phyloP scores from a whole-genome alignment of 2,329 filamentous ascomycete species.

The Alternaria gansuensis region DNA sequence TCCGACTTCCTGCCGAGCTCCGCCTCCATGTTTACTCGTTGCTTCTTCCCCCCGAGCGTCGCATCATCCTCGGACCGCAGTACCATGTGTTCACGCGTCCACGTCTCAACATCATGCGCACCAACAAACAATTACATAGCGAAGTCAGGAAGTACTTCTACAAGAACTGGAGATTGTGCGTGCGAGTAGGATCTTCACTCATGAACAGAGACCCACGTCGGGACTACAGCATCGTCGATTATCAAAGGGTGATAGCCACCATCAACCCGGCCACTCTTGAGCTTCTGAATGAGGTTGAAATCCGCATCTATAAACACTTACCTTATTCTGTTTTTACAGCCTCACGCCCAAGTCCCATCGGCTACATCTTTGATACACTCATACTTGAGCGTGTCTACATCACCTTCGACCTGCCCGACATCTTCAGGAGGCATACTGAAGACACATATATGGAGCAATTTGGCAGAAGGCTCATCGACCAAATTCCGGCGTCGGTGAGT shows the following conservation, averaged over 20 bases:
- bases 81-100: slow-evolving; percentile 8
- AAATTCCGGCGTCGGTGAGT: slow-evolving; percentile 13
- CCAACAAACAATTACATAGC: slow-evolving; percentile 26
- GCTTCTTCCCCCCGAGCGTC: slow-evolving; percentile 27
- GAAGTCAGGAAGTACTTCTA: slow-evolving; percentile 33
- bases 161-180: slow-evolving; percentile 24
- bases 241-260: not conserved
- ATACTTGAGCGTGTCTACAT: not conserved
- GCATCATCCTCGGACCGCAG: slow-evolving; percentile 14
- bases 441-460: slow-evolving; percentile 3
- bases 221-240: not conserved
- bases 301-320: not conserved
- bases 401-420: not conserved
- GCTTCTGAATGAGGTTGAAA: slow-evolving; percentile 4
- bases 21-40: slow-evolving; percentile 33
- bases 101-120: slow-evolving; percentile 31
- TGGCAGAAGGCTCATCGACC: not conserved
- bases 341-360: not conserved
- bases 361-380: not conserved
- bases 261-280: not conserved
- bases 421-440: not conserved
- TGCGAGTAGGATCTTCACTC: slow-evolving; percentile 11
- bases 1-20: slow-evolving; percentile 37
- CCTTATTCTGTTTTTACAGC: not conserved
- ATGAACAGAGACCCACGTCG: not conserved